These are phyloP conservation scores for Diaporthe citri DNA, from an alignment of 2,329 filamentous ascomycete species.

Conservation along the genomic window DNA sequence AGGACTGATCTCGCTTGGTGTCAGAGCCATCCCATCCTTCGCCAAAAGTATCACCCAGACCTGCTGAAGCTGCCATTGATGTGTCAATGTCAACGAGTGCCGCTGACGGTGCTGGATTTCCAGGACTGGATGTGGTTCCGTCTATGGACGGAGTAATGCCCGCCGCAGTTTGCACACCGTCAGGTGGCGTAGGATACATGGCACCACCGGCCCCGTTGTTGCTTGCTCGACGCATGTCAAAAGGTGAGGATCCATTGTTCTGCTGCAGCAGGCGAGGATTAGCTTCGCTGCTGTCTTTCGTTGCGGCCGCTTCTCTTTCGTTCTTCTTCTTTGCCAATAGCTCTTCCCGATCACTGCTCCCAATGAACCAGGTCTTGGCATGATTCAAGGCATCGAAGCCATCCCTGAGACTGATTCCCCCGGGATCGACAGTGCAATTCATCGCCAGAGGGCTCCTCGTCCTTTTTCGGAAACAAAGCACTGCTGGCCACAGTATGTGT, in stretches of 20 bases:
- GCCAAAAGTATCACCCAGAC: conserved; percentile 48
- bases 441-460: conserved; percentile 46
- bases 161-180: conserved; percentile 68
- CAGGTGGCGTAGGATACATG: conserved; percentile 80
- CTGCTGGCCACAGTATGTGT: conserved; percentile 66
- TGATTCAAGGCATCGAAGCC: conserved; percentile 62
- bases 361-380: conserved; percentile 63
- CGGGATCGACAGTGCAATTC: conserved; percentile 46
- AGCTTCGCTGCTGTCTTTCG: conserved; percentile 57
- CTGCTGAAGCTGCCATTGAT: conserved; percentile 46
- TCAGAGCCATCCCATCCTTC: conserved; percentile 59
- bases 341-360: conserved; percentile 60
- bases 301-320: conserved; percentile 59
- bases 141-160: conserved; percentile 70
- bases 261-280: conserved; percentile 56
- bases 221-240: conserved; percentile 63
- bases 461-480: conserved; percentile 64
- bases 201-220: conserved; percentile 60
- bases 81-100: conserved; percentile 55
- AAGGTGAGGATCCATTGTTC: conserved; percentile 65
- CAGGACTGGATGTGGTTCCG: conserved; percentile 67
- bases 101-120: conserved; percentile 53
- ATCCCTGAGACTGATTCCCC: conserved; percentile 55
- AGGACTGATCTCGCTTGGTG: conserved; percentile 60
- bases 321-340: conserved; percentile 61